These are phyloP conservation scores for Simplicillium aogashimaense DNA, from an alignment of 2,329 filamentous ascomycete species.

Conservation along the genomic window DNA sequence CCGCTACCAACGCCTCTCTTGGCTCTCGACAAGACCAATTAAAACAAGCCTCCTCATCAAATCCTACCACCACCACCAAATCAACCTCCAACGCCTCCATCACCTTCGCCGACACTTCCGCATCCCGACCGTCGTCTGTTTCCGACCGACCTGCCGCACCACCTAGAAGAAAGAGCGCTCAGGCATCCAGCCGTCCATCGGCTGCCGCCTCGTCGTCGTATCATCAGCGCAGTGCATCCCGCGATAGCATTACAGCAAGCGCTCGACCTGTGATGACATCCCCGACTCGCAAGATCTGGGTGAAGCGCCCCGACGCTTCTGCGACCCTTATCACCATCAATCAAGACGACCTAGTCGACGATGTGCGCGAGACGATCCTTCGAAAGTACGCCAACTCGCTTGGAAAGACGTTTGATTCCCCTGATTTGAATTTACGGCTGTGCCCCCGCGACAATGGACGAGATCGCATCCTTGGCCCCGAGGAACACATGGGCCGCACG, in stretches of 20 bases:
- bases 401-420: conserved; percentile 79
- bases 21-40: not conserved
- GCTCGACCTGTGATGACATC: conserved; percentile 27
- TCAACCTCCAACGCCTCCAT: not conserved
- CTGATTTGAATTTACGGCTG: conserved; percentile 77
- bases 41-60: not conserved
- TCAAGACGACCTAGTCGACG: conserved; percentile 88
- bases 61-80: too few species aligned
- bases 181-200: conserved; percentile 12
- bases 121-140: conserved; percentile 43
- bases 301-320: conserved; percentile 76
- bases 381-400: conserved; percentile 91
- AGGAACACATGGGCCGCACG: conserved; percentile 70
- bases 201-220: conserved; percentile 19
- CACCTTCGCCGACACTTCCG: conserved; percentile 28
- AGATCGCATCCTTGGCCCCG: conserved; percentile 70
- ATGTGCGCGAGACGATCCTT: conserved; percentile 85
- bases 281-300: conserved; percentile 79
- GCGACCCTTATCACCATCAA: conserved; percentile 77
- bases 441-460: conserved; percentile 54
- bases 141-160: conserved; percentile 27
- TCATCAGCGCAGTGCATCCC: not conserved
- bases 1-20: not conserved
- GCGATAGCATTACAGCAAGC: conserved; percentile 26
- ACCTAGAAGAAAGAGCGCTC: conserved; percentile 13